These are phyloP conservation scores for Thalia dealbata DNA, from an alignment of 176 grass and related monocot genomes.

Conservation along the genomic window DNA sequence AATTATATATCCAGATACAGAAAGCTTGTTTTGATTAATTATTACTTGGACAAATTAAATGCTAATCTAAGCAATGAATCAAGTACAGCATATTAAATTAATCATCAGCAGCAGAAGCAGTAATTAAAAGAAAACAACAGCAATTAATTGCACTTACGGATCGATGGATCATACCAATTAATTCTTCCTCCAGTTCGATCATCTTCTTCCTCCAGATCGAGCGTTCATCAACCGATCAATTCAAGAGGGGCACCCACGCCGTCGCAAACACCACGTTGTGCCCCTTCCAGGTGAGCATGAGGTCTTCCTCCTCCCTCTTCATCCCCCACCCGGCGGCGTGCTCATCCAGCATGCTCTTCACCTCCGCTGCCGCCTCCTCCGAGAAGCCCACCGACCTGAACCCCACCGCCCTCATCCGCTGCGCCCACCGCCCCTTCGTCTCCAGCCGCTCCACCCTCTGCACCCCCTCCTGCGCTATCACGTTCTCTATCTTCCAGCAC, in stretches of 20 bases:
- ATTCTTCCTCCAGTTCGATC: not conserved
- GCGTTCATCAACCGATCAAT: no score
- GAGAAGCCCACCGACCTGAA: conserved; percentile 54
- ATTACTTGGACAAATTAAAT: not conserved
- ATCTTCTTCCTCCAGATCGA: no score
- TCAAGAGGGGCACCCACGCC: conserved; percentile 43
- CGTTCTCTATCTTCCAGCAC: conserved; percentile 92
- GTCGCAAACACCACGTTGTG: conserved; percentile 93
- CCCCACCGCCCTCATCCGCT: conserved; percentile 64
- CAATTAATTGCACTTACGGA: not conserved
- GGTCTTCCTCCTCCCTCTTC: conserved; percentile 92
- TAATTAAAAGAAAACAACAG: not conserved
- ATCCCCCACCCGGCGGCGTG: conserved; percentile 94
- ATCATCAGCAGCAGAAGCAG: no score
- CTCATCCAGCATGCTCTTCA: conserved; percentile 80
- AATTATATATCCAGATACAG: no score
- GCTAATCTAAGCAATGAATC: conserved; percentile 1
- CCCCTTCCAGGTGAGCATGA: conserved; percentile 93
- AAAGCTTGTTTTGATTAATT: no score
- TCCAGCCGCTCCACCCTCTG: conserved; percentile 73
- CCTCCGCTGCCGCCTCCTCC: conserved; percentile 67
- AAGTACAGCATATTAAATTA: no score
- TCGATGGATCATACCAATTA: not conserved
- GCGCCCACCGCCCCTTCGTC: conserved; percentile 53
- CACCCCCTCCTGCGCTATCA: conserved; percentile 62